phyloP scores from a whole-genome alignment of 2,329 filamentous ascomycete species.

The Epichloe typhina region DNA sequence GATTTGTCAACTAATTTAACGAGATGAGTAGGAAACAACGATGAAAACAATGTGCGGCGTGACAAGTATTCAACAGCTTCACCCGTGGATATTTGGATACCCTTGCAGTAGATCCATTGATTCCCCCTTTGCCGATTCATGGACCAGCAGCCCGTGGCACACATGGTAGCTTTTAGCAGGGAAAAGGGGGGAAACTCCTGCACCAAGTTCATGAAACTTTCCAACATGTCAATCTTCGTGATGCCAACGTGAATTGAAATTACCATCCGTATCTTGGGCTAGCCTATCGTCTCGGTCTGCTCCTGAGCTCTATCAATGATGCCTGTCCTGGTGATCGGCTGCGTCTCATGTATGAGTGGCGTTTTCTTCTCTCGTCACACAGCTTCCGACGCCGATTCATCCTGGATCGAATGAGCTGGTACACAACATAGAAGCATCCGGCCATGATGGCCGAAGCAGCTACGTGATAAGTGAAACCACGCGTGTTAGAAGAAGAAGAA shows the following conservation, averaged over 20 bases:
- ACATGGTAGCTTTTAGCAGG: no score
- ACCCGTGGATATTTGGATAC: no score
- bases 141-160: no score
- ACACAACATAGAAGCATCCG: neutral
- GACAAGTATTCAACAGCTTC: no score
- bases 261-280: neutral
- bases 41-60: no score
- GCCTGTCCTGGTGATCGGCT: neutral
- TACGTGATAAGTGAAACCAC: neutral
- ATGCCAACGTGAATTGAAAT: neutral
- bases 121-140: no score
- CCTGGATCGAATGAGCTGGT: neutral
- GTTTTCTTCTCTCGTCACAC: neutral
- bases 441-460: constrained; percentile 1
- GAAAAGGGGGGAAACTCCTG: no score
- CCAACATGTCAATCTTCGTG: neutral
- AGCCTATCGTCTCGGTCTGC: neutral
- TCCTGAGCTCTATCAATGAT: neutral
- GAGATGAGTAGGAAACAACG: no score
- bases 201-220: no score
- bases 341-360: neutral
- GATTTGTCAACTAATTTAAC: no score
- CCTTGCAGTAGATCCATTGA: no score
- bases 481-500: neutral
- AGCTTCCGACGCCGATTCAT: neutral